phyloP scores from a whole-genome alignment of 2,329 filamentous ascomycete genomes.

The Trichophyton schoenleinii region DNA sequence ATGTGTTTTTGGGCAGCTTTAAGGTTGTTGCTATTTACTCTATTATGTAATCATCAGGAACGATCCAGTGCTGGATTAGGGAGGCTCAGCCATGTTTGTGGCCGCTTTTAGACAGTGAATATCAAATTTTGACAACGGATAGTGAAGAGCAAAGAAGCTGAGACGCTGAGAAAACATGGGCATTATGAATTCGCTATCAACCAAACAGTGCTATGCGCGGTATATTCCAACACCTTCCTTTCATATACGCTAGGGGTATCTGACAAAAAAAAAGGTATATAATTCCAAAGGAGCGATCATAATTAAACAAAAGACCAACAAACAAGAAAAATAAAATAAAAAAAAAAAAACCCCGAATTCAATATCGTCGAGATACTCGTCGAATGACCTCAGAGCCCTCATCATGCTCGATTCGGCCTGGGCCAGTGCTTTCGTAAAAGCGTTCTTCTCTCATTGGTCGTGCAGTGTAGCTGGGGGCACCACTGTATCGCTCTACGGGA shows the following conservation, averaged over 20 bases:
- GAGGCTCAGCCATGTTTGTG: too few species aligned
- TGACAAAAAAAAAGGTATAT: background rate
- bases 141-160: background rate
- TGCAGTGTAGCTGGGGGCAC: constrained; percentile 26
- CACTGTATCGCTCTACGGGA: constrained; percentile 27
- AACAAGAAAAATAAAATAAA: background rate
- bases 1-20: background rate
- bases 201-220: background rate
- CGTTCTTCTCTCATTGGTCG: constrained; percentile 25
- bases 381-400: constrained; percentile 22
- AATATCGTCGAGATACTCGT: constrained; percentile 25
- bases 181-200: background rate
- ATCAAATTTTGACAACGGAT: background rate
- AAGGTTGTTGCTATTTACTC: constrained; percentile 3
- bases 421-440: constrained; percentile 27
- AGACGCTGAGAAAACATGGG: background rate
- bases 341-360: constrained; percentile 3
- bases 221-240: background rate
- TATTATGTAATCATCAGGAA: background rate
- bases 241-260: background rate
- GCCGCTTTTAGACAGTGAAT: background rate
- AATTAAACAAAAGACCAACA: background rate
- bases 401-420: constrained; percentile 21
- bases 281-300: background rate
- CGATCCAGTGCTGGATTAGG: background rate